Conservation (phyloP, 345 rosid genomes). For the Lumnitzera racemosa region DNA sequence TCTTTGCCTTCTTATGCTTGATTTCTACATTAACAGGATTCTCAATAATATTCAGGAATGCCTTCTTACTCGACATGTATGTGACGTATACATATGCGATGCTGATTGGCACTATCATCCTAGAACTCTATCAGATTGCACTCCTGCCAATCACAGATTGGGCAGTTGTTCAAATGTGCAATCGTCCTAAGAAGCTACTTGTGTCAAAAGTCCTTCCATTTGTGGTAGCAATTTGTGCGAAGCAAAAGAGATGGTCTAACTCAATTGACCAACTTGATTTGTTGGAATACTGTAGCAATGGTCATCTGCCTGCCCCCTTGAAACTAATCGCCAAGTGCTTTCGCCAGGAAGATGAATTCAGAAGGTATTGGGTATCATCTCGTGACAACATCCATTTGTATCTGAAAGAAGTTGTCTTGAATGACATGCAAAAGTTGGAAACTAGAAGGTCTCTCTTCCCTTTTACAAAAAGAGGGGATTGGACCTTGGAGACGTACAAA, state of each 20-base stretch:
- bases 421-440: background rate
- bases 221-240: background rate
- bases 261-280: conserved; percentile 6
- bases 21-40: conserved; percentile 11
- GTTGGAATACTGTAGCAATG: background rate
- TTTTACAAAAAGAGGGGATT: conserved; percentile 1
- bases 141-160: conserved; percentile 5
- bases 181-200: background rate
- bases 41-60: background rate
- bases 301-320: background rate
- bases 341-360: background rate
- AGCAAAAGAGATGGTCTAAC: conserved; percentile 1
- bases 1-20: background rate
- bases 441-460: background rate
- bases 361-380: background rate
- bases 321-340: background rate
- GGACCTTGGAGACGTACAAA: background rate
- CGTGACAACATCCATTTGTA: background rate
- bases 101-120: conserved; percentile 21
- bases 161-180: conserved; percentile 3
- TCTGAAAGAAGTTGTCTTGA: conserved; percentile 1
- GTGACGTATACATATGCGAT: conserved; percentile 22
- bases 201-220: background rate
- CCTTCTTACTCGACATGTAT: conserved; percentile 12
- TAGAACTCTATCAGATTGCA: conserved; percentile 16